Evolutionary conservation across 345 rosid genomes (phyloP).

Genomic region (Aethionema arabicum): DNA sequence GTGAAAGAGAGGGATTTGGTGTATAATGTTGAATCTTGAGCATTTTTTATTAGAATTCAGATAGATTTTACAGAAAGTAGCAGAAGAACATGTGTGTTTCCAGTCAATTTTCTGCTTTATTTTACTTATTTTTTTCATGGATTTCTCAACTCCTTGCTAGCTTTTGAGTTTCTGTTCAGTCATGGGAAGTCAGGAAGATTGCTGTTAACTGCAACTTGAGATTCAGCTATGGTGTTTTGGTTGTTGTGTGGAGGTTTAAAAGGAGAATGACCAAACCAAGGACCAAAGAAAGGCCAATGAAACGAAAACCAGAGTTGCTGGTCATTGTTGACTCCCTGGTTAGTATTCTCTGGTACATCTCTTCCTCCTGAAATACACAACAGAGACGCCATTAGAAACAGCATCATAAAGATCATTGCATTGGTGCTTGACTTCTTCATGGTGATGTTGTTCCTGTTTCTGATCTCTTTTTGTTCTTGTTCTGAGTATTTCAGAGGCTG

Average conservation of each 20-base stretch:
- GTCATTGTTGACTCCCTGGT: background rate
- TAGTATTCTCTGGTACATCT: background rate
- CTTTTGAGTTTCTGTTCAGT: background rate
- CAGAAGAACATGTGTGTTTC: no score
- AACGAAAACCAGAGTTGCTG: slow-evolving; percentile 10
- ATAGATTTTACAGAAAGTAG: background rate
- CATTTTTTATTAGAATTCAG: background rate
- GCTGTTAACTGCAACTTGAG: slow-evolving; percentile 10
- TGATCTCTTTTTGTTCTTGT: slow-evolving; percentile 10
- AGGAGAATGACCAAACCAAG: slow-evolving; percentile 11
- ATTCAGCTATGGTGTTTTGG: background rate
- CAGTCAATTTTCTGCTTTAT: background rate
- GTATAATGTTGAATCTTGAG: slow-evolving; percentile 13
- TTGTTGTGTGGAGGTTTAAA: slow-evolving; percentile 2
- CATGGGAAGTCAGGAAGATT: slow-evolving; percentile 14
- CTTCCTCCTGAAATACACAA: background rate
- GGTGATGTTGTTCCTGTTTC: background rate
- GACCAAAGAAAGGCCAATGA: background rate
- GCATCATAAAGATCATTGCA: slow-evolving; percentile 8
- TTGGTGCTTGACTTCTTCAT: slow-evolving; percentile 16
- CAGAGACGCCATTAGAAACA: slow-evolving; percentile 17
- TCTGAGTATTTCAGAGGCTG: background rate
- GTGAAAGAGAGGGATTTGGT: background rate
- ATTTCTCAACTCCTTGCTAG: background rate
- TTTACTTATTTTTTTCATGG: background rate